Base-by-base conservation (phyloP, 345 rosid species). In the Linum usitatissimum region DNA sequence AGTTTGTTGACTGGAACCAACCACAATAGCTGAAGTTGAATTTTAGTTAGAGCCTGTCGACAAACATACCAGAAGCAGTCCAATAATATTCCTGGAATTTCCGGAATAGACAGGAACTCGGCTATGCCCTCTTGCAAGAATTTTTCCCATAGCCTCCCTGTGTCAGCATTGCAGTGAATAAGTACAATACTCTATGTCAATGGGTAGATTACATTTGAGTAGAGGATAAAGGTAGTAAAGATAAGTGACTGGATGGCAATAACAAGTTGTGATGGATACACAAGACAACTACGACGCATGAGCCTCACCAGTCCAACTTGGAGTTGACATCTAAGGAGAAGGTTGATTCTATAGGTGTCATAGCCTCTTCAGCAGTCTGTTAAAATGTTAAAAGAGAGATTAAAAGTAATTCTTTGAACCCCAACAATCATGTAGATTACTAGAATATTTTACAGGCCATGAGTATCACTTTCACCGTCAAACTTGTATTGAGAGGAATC, bases 341-440 rank as follows among this genome's bases (percentile, higher is more conserved):
- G 57, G 96, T 93, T 39, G 99, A 93, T 64, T 90, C 99, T 70
- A 93, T 93, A 42, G 99, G 99, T 34, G 99, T 93, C 99, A 93
- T 93, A 51, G 99, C 99, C 79, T 93, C 99, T 65, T 90, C 91
- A 49, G 99, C 99, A 57, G 99, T 93, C 97, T 93, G 84, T 65
- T 64, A 51, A 79, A 54, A 60, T 55, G 55, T 42, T 65, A 57
- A 57, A 30, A 63, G 18, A 30, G 62, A 59, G 68, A 48, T 38
- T 58, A 61, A 57, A 63, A 36, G 20, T 18, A 49, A 36, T 42
- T 20, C 30, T 18, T 28, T 23, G 17, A 57, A 20, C 3, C 23
- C 12, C 12, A 2, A 28, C 9, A 55, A n/a, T 45, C 51, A 45
- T 1, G 13, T 15, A 45, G 51, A 45, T 10, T 6, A 45, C 17